Base-by-base conservation (phyloP, 106 monocot species). In the Acorus calamus region DNA sequence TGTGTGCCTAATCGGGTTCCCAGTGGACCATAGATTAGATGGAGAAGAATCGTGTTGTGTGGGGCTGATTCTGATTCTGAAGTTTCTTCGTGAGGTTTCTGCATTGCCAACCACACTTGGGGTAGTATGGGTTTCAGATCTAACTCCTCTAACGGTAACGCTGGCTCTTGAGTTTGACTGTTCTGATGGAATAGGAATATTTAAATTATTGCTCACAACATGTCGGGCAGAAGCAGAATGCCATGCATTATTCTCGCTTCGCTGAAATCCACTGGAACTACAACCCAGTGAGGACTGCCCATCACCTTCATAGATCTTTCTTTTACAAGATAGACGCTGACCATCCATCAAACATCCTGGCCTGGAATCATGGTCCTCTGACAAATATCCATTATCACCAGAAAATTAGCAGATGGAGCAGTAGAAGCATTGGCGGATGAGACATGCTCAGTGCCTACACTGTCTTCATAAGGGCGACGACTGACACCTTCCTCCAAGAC, bases 271-370 rank as follows among this genome's bases (percentile, higher is more conserved):
- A 50, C 71, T 71, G 59, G 69, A 4, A 75, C 47, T 86, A 66
- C 66, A 72, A 71, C 77, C 75, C 46, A 64, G 42, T 68, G 92
- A 92, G 64, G 81, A 67, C 56, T 81, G 84, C 11, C 81, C 87
- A 42, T 71, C 54, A 55, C 79, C 77, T 72, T 93, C 93, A 14
- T 83, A 77, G 66, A 67, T 89, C 70, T 93, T 93, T 55, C 93
- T 85, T 64, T 93, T 93, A 56, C 88, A 85, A 44, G 78, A 75
- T 60, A 75, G 9, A 7, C 76, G 67, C 14, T 69, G 69, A 44
- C 79, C 57, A 70, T 85, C 88, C 8, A 83, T 42, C 55, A 81
- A 67, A 79, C 77, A 64, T 67, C 75, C 77, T 49, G 68, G 69
- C 69, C 82, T 74, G n/a, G 52, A 56, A 75, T 70, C 67, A 69